phyloP scores from a whole-genome alignment of 2,329 filamentous ascomycete genomes.

The Huntiella decipiens region DNA sequence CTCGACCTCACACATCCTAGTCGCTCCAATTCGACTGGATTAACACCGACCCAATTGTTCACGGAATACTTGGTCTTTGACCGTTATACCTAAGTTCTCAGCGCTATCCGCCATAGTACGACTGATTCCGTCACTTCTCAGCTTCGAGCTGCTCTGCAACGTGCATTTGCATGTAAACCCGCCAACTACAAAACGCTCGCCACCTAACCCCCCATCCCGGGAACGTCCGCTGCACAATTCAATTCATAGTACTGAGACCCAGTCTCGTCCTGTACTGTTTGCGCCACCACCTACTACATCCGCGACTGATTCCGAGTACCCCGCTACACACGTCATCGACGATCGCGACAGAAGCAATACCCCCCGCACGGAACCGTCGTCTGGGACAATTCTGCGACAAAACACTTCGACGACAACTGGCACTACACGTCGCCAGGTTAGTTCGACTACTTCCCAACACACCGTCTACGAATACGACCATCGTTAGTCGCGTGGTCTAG shows the following conservation, averaged over 20 bases:
- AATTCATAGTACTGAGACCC: neutral
- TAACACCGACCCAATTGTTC: neutral
- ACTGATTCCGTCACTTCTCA: constrained; percentile 10
- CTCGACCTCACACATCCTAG: neutral
- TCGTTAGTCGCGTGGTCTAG: constrained; percentile 2
- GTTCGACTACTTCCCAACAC: no score
- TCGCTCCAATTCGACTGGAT: neutral
- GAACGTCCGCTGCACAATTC: neutral
- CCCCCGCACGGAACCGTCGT: no score
- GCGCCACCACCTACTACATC: neutral
- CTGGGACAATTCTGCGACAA: no score
- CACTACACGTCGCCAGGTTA: no score
- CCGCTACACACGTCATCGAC: constrained; percentile 2
- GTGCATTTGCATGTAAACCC: constrained; percentile 10
- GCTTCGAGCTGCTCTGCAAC: constrained; percentile 11
- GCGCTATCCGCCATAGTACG: constrained; percentile 9
- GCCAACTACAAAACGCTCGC: constrained; percentile 5
- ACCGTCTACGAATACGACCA: no score
- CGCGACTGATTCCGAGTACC: constrained; percentile 4
- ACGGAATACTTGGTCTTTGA: neutral
- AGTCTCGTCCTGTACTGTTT: neutral
- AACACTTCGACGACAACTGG: no score
- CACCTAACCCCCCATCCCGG: constrained; percentile 11
- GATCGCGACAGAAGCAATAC: neutral
- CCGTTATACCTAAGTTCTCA: neutral